phyloP scores from a whole-genome alignment of 2,329 filamentous ascomycete genomes.

The Neonectria punicea region DNA sequence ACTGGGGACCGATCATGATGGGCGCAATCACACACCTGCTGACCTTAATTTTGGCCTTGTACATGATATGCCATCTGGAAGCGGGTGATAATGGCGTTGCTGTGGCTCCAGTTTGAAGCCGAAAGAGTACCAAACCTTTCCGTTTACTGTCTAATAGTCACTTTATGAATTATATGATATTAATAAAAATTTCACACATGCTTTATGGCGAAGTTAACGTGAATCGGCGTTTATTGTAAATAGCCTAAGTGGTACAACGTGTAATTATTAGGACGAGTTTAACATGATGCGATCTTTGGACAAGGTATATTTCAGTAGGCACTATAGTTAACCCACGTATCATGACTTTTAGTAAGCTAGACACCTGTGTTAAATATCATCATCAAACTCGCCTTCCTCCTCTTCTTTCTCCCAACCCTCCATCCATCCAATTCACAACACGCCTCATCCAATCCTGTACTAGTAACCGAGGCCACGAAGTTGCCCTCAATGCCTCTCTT shows the following conservation, averaged over 20 bases:
- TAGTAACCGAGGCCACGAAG: conserved; percentile 26
- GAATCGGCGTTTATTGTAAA: too few species aligned
- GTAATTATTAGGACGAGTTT: too few species aligned
- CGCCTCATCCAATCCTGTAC: conserved; percentile 14
- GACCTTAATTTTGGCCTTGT: conserved; percentile 16
- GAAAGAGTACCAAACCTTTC: neutral
- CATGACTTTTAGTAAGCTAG: neutral
- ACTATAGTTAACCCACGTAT: neutral
- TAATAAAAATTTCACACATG: neutral
- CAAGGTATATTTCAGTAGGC: too few species aligned
- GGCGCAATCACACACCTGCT: neutral
- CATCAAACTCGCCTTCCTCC: neutral
- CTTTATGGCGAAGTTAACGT: neutral
- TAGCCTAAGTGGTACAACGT: too few species aligned
- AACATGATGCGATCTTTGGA: too few species aligned
- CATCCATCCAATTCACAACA: neutral
- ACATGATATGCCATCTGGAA: conserved; percentile 12
- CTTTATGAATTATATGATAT: conserved; percentile 17
- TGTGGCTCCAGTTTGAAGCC: neutral
- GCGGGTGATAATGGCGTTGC: neutral
- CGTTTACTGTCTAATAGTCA: conserved; percentile 24
- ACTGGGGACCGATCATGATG: conserved; percentile 2
- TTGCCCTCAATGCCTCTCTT: conserved; percentile 32
- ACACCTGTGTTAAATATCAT: neutral
- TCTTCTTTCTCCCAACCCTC: neutral